Evolutionary conservation across 129 eudicot genomes (phyloP).

Genomic region (Centaurea solstitialis): DNA sequence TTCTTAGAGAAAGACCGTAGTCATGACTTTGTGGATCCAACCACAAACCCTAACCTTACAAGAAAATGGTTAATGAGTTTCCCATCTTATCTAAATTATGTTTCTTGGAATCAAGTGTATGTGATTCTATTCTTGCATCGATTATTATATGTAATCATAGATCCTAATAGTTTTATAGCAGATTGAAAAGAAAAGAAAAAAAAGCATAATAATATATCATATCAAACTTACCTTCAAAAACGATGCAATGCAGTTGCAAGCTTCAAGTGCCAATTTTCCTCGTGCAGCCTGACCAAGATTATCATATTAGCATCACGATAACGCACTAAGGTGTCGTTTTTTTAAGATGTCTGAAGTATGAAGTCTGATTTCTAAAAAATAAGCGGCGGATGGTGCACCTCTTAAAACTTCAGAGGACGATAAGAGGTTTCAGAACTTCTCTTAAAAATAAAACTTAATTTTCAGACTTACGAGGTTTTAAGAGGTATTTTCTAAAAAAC

Average conservation of each 20-base stretch:
- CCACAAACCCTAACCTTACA: not conserved
- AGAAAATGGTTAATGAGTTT: not conserved
- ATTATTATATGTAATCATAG: not conserved
- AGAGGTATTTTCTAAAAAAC: too few relatives aligned
- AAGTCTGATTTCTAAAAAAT: too few relatives aligned
- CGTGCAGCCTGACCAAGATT: slow-evolving; percentile 52
- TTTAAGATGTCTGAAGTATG: too few relatives aligned
- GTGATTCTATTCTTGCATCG: not conserved
- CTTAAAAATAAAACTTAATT: too few relatives aligned
- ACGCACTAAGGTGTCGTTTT: not conserved
- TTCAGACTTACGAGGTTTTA: too few relatives aligned
- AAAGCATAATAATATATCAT: too few relatives aligned
- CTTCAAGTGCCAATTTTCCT: slow-evolving; percentile 82
- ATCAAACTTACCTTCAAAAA: slow-evolving; percentile 45
- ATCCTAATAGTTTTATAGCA: not conserved
- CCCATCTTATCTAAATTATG: not conserved
- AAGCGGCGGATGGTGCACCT: too few relatives aligned
- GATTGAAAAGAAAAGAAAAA: too few relatives aligned
- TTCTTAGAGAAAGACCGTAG: too few relatives aligned
- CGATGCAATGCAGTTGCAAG: slow-evolving; percentile 69
- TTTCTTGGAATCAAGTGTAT: not conserved
- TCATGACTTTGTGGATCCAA: not conserved
- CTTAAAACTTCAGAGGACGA: too few relatives aligned
- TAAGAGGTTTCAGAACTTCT: too few relatives aligned
- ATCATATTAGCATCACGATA: slow-evolving; percentile 16